Evolutionary conservation across 257 asterid species (phyloP), one percentile per base, ranked within the genome.

Genomic region (Euphrasia confusa): DNA sequence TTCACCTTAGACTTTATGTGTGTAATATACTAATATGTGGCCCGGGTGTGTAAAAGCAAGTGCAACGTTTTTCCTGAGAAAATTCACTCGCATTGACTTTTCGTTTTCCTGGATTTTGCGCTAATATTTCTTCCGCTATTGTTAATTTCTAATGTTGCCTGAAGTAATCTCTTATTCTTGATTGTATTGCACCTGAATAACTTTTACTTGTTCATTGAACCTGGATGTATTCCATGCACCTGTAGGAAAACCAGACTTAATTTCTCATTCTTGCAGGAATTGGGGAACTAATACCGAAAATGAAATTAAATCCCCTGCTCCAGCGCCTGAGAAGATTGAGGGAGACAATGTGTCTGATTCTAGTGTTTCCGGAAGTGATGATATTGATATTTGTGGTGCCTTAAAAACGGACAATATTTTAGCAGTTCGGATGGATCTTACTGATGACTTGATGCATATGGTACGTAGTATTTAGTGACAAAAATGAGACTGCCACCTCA

Each of bases 381-480:
- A 68, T 70, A 74, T 68, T 40, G 64, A 64, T 17, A 79, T 65
- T 48, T 37, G 42, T 59, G 80, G 62, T 57, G 37, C 66, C 54
- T 60, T 68, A 53, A 63, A 35, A 48, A 52, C 32, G 53, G 88
- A 74, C 66, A 81, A 81, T 67, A 32, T 62, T 1, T 50, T 32
- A 9, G 89, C 77, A 65, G 78, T 81, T 64, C 80, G 81, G 55
- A 83, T 86, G 84, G 91, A 86, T 84, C 86, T 86, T 72, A 79
- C 94, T 8, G 89, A 86, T 66, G 95, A 89, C 82, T 80, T 86
- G 61, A 63, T 89, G 74, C 95, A 86, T 63, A 79, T 83, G 97
- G 97, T 89, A 80, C 53, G 2, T 57, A 63, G 28, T 48, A 33
- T 58, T 13, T 26, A 27, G 27, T 45, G 53, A 28, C 17, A 21